These are phyloP conservation scores for Coniochaeta pulveracea DNA, from an alignment of 2,329 filamentous ascomycete species.

Conservation along the genomic window DNA sequence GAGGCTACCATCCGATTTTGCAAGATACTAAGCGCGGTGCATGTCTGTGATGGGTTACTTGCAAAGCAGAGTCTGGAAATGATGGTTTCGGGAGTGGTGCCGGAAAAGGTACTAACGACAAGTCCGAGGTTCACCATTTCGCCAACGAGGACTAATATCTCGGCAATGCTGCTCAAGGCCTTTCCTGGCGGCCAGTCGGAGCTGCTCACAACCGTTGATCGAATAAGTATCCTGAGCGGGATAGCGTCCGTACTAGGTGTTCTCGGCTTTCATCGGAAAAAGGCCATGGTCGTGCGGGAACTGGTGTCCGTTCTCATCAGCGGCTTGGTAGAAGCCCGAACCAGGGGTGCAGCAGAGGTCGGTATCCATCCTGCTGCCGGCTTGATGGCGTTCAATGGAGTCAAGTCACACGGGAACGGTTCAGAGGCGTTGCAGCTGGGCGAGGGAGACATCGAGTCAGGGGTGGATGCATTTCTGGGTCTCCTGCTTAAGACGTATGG, in stretches of 20 bases:
- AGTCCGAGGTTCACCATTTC: conserved; percentile 43
- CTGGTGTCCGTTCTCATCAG: conserved; percentile 73
- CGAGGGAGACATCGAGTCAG: conserved; percentile 54
- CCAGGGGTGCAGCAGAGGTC: conserved; percentile 87
- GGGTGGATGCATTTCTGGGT: conserved; percentile 52
- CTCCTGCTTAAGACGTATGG: conserved; percentile 53
- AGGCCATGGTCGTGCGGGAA: conserved; percentile 80
- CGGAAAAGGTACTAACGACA: conserved; percentile 35
- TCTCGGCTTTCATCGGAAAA: conserved; percentile 76
- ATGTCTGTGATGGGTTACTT: conserved; percentile 53
- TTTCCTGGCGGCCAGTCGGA: conserved; percentile 58
- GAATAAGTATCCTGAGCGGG: conserved; percentile 69
- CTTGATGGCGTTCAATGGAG: conserved; percentile 57
- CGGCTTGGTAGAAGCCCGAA: conserved; percentile 80
- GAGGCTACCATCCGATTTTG: conserved; percentile 65
- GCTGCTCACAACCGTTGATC: conserved; percentile 60
- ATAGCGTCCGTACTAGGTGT: conserved; percentile 77
- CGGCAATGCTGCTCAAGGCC: conserved; percentile 54
- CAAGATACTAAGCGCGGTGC: conserved; percentile 56
- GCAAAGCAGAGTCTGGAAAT: conserved; percentile 49
- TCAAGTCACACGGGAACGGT: conserved; percentile 35
- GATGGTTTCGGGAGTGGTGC: conserved; percentile 51
- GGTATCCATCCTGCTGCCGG: conserved; percentile 91
- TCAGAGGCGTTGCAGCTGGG: conserved; percentile 47
- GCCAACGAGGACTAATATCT: conserved; percentile 52